Evolutionary conservation across 352 stramenopile genomes (phyloP).

Genomic region (Globisporangium nodosum): DNA sequence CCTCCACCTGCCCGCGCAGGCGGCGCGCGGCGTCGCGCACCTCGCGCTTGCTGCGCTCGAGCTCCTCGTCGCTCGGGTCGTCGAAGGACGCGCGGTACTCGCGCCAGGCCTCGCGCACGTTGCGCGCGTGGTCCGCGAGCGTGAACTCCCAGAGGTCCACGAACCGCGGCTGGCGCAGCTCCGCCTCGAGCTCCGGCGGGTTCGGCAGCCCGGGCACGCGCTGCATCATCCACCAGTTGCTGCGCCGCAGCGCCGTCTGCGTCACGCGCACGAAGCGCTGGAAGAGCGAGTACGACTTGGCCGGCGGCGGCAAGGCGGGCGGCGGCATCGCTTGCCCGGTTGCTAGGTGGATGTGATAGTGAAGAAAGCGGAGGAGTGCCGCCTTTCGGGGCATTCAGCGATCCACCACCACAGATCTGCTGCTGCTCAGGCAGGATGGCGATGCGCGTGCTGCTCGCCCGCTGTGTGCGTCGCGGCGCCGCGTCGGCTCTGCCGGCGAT

Average conservation of each 20-base stretch:
- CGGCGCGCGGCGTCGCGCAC: constrained; percentile 38
- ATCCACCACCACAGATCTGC: neutral
- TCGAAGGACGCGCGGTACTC: constrained; percentile 69
- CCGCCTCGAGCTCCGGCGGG: constrained; percentile 47
- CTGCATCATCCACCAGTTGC: constrained; percentile 46
- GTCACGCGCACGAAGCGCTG: constrained; percentile 62
- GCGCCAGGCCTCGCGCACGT: constrained; percentile 57
- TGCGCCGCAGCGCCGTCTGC: constrained; percentile 54
- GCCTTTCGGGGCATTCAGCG: constrained; percentile 6
- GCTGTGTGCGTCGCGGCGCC: constrained; percentile 1
- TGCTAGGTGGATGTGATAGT: neutral
- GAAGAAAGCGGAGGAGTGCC: neutral
- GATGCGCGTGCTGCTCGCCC: constrained; percentile 12
- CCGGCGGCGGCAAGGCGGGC: constrained; percentile 8
- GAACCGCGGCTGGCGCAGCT: constrained; percentile 41
- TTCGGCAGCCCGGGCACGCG: constrained; percentile 67
- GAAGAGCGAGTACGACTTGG: constrained; percentile 75
- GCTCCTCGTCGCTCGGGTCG: constrained; percentile 41
- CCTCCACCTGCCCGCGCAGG: constrained; percentile 49
- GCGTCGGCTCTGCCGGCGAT: neutral
- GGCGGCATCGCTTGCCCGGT: neutral
- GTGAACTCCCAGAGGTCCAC: constrained; percentile 80
- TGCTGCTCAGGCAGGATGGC: constrained; percentile 4
- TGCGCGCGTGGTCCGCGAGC: constrained; percentile 53
- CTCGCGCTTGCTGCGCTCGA: constrained; percentile 62